Percentiles rank a stretch among this genome's conserved stretches.
These are phyloP conservation scores for Candida anutae DNA, from an alignment of 1,139 yeast species.

Conservation along the genomic window DNA sequence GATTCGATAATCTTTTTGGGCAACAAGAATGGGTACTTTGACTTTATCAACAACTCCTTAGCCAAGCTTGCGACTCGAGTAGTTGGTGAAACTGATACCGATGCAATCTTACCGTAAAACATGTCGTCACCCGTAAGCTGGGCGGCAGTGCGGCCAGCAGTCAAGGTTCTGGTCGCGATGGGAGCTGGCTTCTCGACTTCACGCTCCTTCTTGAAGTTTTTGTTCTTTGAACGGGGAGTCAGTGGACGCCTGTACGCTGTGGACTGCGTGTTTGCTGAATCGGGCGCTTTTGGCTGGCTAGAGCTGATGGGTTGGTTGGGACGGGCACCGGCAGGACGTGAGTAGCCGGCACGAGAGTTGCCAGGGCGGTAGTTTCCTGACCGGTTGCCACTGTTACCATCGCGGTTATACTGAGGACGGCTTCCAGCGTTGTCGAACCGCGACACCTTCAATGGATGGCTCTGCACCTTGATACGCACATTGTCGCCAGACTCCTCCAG, in stretches of 20 bases:
- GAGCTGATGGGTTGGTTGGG: conserved; percentile 3
- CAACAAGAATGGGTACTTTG: conserved; percentile 37
- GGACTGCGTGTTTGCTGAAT: too few species aligned
- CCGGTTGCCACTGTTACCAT: conserved; percentile 2
- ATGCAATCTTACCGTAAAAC: conserved; percentile 33
- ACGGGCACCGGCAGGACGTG: conserved; percentile 4
- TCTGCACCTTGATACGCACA: too few species aligned
- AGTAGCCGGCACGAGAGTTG: conserved; percentile 1
- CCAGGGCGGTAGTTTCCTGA: conserved; percentile 1
- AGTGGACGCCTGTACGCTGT: too few species aligned
- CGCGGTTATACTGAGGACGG: too few species aligned
- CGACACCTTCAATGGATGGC: too few species aligned
- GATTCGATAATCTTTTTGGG: conserved; percentile 29
- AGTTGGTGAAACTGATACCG: conserved; percentile 21
- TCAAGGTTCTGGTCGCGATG: too few species aligned
- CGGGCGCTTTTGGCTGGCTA: conserved; percentile 1
- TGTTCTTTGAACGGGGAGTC: too few species aligned
- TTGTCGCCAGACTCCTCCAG: too few species aligned
- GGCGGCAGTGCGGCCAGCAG: too few species aligned
- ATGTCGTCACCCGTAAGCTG: conserved; percentile 23
- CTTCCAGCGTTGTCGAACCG: too few species aligned
- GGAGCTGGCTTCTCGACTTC: too few species aligned
- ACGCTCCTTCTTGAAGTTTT: too few species aligned
- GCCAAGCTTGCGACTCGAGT: conserved; percentile 38
- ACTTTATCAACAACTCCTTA: conserved; percentile 29